phyloP scores from a whole-genome alignment of 345 rosid species.

The Murraya paniculata region DNA sequence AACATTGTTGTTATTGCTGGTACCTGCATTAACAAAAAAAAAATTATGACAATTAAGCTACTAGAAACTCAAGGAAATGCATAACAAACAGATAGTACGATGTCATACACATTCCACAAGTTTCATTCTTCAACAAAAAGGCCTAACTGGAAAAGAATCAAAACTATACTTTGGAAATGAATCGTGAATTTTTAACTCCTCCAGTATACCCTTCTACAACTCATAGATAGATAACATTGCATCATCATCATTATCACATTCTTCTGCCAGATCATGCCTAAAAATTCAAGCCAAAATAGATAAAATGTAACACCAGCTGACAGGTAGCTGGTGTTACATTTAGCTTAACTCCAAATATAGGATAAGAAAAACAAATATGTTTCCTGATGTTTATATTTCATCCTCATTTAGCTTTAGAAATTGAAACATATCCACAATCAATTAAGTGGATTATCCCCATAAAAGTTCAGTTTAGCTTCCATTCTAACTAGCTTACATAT shows the following conservation, averaged over 20 bases:
- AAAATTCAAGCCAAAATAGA: constrained; percentile 16
- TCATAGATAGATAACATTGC: constrained; percentile 58
- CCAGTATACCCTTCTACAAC: constrained; percentile 62
- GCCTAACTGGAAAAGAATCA: no score
- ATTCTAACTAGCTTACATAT: no score
- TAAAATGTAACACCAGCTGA: neutral
- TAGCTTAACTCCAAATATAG: constrained; percentile 1
- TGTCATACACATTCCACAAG: no score
- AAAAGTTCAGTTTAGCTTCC: no score
- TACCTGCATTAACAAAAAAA: no score
- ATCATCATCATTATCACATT: constrained; percentile 91
- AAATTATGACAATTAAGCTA: no score
- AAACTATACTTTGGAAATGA: constrained; percentile 36
- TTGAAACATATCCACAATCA: neutral
- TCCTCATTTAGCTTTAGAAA: constrained; percentile 1
- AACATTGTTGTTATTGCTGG: no score
- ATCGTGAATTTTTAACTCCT: constrained; percentile 74
- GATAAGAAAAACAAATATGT: neutral
- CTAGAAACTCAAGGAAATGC: no score
- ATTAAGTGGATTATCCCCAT: no score
- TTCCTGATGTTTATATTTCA: neutral
- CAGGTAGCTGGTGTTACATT: no score
- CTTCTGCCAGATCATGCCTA: constrained; percentile 82
- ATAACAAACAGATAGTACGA: no score
- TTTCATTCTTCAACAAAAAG: no score